A percentile compares a stretch with the other conserved stretches of the same genome.
phyloP scores from a whole-genome alignment of 306 rosid genomes.

The Lupinus albus region DNA sequence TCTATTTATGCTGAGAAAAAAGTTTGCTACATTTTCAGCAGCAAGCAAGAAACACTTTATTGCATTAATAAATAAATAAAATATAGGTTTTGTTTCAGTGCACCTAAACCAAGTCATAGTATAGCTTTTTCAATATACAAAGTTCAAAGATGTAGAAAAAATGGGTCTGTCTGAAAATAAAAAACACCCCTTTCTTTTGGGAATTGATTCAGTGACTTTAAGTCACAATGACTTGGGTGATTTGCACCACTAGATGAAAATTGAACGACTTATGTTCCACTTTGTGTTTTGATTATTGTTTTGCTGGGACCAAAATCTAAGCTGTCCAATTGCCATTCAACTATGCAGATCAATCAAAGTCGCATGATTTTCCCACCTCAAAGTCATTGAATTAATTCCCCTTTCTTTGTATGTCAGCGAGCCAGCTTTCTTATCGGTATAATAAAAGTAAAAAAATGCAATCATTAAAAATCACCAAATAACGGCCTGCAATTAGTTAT shows the following conservation, averaged over 20 bases:
- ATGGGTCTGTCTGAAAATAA: background rate
- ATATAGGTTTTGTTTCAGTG: background rate
- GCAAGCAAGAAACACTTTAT: background rate
- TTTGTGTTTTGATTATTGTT: too few relatives aligned
- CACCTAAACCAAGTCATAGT: background rate
- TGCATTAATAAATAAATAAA: too few relatives aligned
- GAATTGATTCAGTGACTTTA: too few relatives aligned
- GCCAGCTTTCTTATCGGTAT: background rate
- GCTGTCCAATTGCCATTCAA: too few relatives aligned
- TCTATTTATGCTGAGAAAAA: background rate
- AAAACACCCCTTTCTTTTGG: background rate
- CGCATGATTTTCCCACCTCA: too few relatives aligned
- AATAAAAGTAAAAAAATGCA: slow-evolving; percentile 2
- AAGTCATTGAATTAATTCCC: background rate
- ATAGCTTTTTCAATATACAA: slow-evolving; percentile 7
- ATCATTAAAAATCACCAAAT: slow-evolving; percentile 2
- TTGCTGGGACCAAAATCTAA: too few relatives aligned
- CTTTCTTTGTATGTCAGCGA: background rate
- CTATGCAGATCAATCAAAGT: too few relatives aligned
- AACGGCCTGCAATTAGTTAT: background rate
- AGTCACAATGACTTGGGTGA: too few relatives aligned
- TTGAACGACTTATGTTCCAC: too few relatives aligned
- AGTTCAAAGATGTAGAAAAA: background rate
- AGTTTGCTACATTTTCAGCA: background rate
- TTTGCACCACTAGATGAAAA: too few relatives aligned